phyloP scores from a whole-genome alignment of 305 asterid genomes.

The Fraxinus xanthoxyloides region DNA sequence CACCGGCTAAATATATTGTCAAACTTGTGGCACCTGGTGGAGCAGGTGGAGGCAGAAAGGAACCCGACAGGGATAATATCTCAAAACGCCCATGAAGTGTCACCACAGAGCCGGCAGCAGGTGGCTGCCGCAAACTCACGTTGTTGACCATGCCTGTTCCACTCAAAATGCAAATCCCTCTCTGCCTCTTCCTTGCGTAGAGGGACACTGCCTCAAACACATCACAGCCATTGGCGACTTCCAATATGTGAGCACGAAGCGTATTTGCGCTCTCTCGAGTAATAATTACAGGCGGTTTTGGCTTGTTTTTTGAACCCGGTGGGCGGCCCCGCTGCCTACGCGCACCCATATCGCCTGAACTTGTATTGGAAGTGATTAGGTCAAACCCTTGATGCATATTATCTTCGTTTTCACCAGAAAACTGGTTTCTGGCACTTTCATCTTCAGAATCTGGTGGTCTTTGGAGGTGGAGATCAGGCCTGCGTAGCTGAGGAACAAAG shows the following conservation, averaged over 20 bases:
- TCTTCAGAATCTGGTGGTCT: constrained; percentile 42
- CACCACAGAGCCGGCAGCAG: constrained; percentile 68
- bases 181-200: constrained; percentile 67
- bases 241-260: constrained; percentile 80
- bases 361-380: constrained; percentile 14
- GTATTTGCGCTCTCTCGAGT: constrained; percentile 87
- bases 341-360: constrained; percentile 38
- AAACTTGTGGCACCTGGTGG: constrained; percentile 91
- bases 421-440: constrained; percentile 36
- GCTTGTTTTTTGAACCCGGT: constrained; percentile 71
- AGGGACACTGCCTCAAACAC: constrained; percentile 78
- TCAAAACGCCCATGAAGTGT: constrained; percentile 81
- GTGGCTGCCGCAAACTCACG: constrained; percentile 70
- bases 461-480: constrained; percentile 52
- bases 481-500: constrained; percentile 56
- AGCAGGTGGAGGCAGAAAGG: constrained; percentile 84
- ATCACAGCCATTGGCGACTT: constrained; percentile 68
- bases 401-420: constrained; percentile 47
- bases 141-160: constrained; percentile 80
- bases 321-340: constrained; percentile 83
- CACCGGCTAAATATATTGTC: constrained; percentile 69
- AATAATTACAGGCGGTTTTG: constrained; percentile 74
- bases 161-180: constrained; percentile 72
- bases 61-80: constrained; percentile 74
- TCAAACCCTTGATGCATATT: constrained; percentile 32